phyloP scores from a whole-genome alignment of 768 basidiomycete species.

The Xanthoconium purpureum region DNA sequence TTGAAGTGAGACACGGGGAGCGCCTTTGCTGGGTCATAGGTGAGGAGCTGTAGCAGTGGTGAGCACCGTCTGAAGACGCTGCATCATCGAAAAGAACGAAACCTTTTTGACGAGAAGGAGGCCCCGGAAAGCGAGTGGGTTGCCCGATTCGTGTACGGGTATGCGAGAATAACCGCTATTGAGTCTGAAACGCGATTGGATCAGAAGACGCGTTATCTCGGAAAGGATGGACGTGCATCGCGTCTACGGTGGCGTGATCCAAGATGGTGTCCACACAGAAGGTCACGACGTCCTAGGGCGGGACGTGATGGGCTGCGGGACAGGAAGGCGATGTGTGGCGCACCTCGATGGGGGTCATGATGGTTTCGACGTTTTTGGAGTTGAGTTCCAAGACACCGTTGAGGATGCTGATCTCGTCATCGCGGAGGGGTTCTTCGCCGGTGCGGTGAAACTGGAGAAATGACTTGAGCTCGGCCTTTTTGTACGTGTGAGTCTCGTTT shows the following conservation, averaged over 20 bases:
- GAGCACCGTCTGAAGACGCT: not conserved
- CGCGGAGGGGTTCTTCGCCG: constrained; percentile 70
- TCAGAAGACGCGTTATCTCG: constrained; percentile 2
- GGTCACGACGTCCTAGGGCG: constrained; percentile 71
- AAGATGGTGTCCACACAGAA: constrained; percentile 75
- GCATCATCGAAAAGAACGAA: constrained; percentile 1
- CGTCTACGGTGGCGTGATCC: constrained; percentile 75
- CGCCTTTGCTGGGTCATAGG: constrained; percentile 81
- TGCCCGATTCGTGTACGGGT: constrained; percentile 75
- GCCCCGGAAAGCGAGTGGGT: constrained; percentile 71
- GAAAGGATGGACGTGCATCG: constrained; percentile 49
- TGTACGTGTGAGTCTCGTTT: constrained; percentile 71
- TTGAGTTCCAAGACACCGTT: constrained; percentile 79
- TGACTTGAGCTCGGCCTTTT: constrained; percentile 76
- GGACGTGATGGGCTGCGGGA: not conserved
- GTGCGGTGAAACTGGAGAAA: constrained; percentile 79
- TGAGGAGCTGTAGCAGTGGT: constrained; percentile 57
- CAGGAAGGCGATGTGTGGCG: not conserved
- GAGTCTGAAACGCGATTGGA: constrained; percentile 40
- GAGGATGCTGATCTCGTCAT: constrained; percentile 79
- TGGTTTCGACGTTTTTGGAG: constrained; percentile 67
- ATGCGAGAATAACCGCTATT: constrained; percentile 90
- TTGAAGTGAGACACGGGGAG: constrained; percentile 72
- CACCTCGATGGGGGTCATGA: constrained; percentile 81
- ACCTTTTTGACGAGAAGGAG: constrained; percentile 84